Base-by-base conservation (phyloP, 805 yeast species). In the Blastobotrys parvus region DNA sequence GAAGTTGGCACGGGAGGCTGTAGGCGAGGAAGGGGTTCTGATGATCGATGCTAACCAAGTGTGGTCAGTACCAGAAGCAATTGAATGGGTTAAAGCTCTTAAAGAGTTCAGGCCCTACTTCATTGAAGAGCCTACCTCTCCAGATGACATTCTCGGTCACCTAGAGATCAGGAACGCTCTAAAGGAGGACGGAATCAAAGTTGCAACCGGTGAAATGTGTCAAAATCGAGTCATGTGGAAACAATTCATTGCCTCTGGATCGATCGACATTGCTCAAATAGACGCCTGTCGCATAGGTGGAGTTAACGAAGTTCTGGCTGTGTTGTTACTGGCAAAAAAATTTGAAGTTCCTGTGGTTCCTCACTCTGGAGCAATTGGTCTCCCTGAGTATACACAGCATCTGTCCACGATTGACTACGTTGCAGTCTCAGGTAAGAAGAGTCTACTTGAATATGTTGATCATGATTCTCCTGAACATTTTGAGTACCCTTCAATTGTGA, bases 11-110 rank as follows among this genome's bases (percentile, higher is more conserved):
- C 54, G 71, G 37, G 69, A 67, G 37, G 61, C 61, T 11, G 47
- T 68, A 41, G 72, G 71, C 10, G 59, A 63, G 35, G 64, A 63
- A 22, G 57, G 59, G 13, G 50, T 52, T 16, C 43, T 61, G 33
- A 61, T 61, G 65, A 57, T 61, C 27, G 65, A 61, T 41, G 65
- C 65, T 31, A 61, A 61, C 45, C 65, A 61, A 47, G 63, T 61
- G 29, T 61, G 65, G 65, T 50, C 58, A 4, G 65, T 61, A 17
- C 65, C 64, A 11, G 60, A 59, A 35, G 65, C 65, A 25, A 58
- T 61, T 44, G 62, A 55, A 17, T 56, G 54, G 45, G 59, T 61
- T 52, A 48, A 51, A 45, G 44, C 55, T 30, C 51, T 61, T 17
- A 51, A 51, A 13, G 58, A 53, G 35, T 61, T 41, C 50, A 58